Evolutionary conservation across 108 stramenopile species (phyloP).

Genomic region (Pseudonitzschia multiseries): DNA sequence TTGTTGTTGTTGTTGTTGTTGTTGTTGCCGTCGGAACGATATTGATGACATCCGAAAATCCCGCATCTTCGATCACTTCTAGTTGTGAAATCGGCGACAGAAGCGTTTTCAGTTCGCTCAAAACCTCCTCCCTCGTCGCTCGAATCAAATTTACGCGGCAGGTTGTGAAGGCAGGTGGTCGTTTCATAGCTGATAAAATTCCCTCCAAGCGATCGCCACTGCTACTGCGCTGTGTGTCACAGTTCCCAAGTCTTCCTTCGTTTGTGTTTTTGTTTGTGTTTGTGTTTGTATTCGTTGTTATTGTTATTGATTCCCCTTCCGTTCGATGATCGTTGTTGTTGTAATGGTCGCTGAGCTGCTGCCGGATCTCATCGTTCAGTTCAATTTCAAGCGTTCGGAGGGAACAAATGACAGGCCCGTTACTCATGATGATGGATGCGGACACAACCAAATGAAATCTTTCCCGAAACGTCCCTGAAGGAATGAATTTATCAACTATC

Average conservation of each 20-base stretch:
- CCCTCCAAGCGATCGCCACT: slow-evolving; percentile 34
- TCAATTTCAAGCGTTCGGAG: slow-evolving; percentile 25
- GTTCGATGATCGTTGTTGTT: too few species aligned
- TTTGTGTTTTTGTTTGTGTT: neutral
- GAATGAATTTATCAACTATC: too few species aligned
- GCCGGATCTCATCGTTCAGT: slow-evolving; percentile 20
- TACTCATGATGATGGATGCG: neutral
- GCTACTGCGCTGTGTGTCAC: too few species aligned
- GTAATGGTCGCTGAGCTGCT: slow-evolving; percentile 19
- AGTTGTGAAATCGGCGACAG: slow-evolving; percentile 23
- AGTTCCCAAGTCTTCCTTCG: too few species aligned
- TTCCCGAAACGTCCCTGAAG: too few species aligned
- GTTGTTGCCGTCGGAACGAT: slow-evolving; percentile 10
- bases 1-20: too few species aligned
- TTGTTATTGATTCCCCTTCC: too few species aligned
- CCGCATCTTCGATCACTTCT: neutral
- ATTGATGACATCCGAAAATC: slow-evolving; percentile 33
- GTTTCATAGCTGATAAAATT: slow-evolving; percentile 52
- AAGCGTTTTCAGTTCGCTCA: slow-evolving; percentile 28
- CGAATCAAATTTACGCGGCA: slow-evolving; percentile 57
- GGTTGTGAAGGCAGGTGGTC: slow-evolving; percentile 41
- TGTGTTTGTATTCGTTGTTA: neutral
- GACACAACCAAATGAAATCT: neutral
- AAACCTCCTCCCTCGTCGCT: slow-evolving; percentile 44
- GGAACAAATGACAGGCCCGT: slow-evolving; percentile 19